These are phyloP conservation scores for Penicillium angulare DNA, from an alignment of 495 filamentous ascomycete genomes.

Conservation along the genomic window DNA sequence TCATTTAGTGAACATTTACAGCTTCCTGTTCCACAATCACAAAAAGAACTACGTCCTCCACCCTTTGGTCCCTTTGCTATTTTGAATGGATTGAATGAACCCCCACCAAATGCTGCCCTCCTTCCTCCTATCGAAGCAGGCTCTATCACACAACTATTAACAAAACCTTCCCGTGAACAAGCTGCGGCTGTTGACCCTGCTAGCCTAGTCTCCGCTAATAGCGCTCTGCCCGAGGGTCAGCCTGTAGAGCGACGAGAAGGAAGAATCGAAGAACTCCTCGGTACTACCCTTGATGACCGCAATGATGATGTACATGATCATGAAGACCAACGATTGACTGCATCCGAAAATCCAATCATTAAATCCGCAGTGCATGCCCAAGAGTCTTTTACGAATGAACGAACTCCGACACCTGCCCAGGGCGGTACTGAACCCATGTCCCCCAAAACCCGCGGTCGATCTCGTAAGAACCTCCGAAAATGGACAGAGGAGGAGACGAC, in stretches of 20 bases:
- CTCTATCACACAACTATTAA: conserved; percentile 40
- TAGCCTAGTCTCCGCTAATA: conserved; percentile 18
- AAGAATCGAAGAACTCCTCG: conserved; percentile 38
- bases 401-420: conserved; percentile 7
- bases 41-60: conserved; percentile 46
- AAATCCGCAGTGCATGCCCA: background rate
- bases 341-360: conserved; percentile 3
- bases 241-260: conserved; percentile 34
- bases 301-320: conserved; percentile 14
- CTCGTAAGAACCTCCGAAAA: conserved; percentile 52
- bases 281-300: conserved; percentile 23
- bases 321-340: conserved; percentile 7
- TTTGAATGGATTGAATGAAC: conserved; percentile 72
- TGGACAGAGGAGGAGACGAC: conserved; percentile 87
- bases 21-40: conserved; percentile 46
- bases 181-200: conserved; percentile 22
- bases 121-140: conserved; percentile 69
- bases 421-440: conserved; percentile 34
- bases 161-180: conserved; percentile 32
- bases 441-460: conserved; percentile 42
- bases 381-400: background rate
- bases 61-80: conserved; percentile 59
- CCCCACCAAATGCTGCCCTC: conserved; percentile 68
- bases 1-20: conserved; percentile 51
- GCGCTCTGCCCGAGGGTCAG: conserved; percentile 23